Evolutionary conservation across 495 filamentous ascomycete genomes (phyloP).

Genomic region (Aspergillus taichungensis): DNA sequence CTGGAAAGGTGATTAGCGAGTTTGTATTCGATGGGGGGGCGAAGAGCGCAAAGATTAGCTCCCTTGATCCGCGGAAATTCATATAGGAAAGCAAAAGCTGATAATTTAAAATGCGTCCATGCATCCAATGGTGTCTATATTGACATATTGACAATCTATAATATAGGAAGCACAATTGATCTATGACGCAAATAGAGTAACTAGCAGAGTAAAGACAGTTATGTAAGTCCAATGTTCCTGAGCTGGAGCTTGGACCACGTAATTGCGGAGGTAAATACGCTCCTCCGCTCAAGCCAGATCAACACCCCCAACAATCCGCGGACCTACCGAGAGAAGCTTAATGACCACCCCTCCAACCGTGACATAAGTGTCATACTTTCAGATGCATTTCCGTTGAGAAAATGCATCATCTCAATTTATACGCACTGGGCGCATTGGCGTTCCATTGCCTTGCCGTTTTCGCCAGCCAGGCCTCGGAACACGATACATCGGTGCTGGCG

Average conservation of each 20-base stretch:
- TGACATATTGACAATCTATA: no score
- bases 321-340: not conserved
- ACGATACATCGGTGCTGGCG: conserved; percentile 31
- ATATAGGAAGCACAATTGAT: no score
- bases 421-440: conserved; percentile 21
- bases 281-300: conserved; percentile 17
- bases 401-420: conserved; percentile 25
- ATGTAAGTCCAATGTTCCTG: not conserved
- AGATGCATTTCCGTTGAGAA: conserved; percentile 17
- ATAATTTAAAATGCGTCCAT: not conserved
- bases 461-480: conserved; percentile 20
- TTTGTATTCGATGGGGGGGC: conserved; percentile 73
- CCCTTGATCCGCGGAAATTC: conserved; percentile 57
- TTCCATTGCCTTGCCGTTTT: conserved; percentile 24
- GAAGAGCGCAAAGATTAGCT: conserved; percentile 62
- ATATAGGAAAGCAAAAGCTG: conserved; percentile 15
- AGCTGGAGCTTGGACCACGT: conserved; percentile 32
- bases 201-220: no score
- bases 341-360: conserved; percentile 4
- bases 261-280: conserved; percentile 24
- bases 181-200: no score
- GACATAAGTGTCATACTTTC: conserved; percentile 12
- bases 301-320: conserved; percentile 3
- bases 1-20: conserved; percentile 81
- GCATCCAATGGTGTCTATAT: no score